These are phyloP conservation scores for Talaromyces sp. DNA, from an alignment of 2,329 filamentous ascomycete species.

Conservation along the genomic window DNA sequence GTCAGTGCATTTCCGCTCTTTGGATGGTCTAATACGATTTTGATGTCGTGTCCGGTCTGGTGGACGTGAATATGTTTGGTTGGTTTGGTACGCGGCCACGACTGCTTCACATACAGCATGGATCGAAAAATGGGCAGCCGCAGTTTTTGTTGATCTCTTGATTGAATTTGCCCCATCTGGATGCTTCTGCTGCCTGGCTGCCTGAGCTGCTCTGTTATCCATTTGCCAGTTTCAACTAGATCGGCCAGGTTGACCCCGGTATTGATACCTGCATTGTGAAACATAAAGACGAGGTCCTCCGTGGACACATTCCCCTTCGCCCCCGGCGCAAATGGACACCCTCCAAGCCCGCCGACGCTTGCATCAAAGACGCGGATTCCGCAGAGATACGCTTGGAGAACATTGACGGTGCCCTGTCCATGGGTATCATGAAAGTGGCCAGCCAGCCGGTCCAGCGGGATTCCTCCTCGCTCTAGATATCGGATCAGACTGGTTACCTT, in stretches of 20 bases:
- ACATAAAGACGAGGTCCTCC: slow-evolving; percentile 75
- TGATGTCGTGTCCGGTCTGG: slow-evolving; percentile 25
- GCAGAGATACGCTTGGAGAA: slow-evolving; percentile 68
- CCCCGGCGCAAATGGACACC: slow-evolving; percentile 79
- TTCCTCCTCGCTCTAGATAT: slow-evolving; percentile 40
- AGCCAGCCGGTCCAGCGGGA: slow-evolving; percentile 65
- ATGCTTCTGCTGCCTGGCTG: slow-evolving; percentile 56
- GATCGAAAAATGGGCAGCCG: not conserved
- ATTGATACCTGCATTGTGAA: slow-evolving; percentile 56
- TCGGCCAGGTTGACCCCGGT: slow-evolving; percentile 64
- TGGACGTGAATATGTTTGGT: slow-evolving; percentile 21
- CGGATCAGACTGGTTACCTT: slow-evolving; percentile 26
- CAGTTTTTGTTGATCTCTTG: not conserved
- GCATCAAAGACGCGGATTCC: slow-evolving; percentile 75
- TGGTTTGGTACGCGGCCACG: not conserved
- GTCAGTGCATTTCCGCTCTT: slow-evolving; percentile 39
- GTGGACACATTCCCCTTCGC: slow-evolving; percentile 83
- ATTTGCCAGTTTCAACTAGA: slow-evolving; percentile 63
- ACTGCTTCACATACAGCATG: slow-evolving; percentile 2
- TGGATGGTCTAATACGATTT: slow-evolving; percentile 29
- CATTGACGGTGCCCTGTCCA: slow-evolving; percentile 78
- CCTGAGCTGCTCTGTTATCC: slow-evolving; percentile 63
- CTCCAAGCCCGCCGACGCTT: slow-evolving; percentile 73
- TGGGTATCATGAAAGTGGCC: slow-evolving; percentile 90
- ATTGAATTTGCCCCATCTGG: not conserved